Evolutionary conservation across 2,329 filamentous ascomycete genomes (phyloP).

Genomic region (Cladosporium halotolerans): DNA sequence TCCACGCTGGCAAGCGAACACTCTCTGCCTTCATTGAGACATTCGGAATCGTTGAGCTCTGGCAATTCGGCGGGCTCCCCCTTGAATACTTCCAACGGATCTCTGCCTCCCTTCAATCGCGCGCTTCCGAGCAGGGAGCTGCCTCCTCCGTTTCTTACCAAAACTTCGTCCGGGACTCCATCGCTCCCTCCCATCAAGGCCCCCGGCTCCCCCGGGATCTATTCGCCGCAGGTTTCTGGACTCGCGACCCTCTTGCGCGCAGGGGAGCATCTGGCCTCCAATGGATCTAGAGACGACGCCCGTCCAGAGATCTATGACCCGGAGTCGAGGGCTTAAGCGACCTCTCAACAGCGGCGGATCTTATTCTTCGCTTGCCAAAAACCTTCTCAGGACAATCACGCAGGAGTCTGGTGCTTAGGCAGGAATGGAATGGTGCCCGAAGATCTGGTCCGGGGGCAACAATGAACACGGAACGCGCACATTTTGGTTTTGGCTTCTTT

Average conservation of each 20-base stretch:
- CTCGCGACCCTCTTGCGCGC: conserved; percentile 7
- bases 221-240: not conserved
- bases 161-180: not conserved
- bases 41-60: conserved; percentile 4
- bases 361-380: too few relatives aligned
- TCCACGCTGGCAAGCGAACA: not conserved
- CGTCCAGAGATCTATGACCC: too few relatives aligned
- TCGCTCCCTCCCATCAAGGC: conserved; percentile 2
- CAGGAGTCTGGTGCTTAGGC: too few relatives aligned
- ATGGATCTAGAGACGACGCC: not conserved
- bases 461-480: too few relatives aligned
- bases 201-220: not conserved
- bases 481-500: too few relatives aligned
- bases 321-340: too few relatives aligned
- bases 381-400: too few relatives aligned
- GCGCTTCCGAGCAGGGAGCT: not conserved
- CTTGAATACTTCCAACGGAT: not conserved
- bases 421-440: too few relatives aligned
- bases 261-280: conserved; percentile 6
- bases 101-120: not conserved
- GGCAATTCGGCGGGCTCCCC: not conserved
- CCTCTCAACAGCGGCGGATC: too few relatives aligned
- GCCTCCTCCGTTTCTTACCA: not conserved
- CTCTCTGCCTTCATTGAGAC: not conserved
- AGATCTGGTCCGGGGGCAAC: too few relatives aligned